Base-by-base conservation (phyloP, 305 asterid species). In the Fraxinus velutina region DNA sequence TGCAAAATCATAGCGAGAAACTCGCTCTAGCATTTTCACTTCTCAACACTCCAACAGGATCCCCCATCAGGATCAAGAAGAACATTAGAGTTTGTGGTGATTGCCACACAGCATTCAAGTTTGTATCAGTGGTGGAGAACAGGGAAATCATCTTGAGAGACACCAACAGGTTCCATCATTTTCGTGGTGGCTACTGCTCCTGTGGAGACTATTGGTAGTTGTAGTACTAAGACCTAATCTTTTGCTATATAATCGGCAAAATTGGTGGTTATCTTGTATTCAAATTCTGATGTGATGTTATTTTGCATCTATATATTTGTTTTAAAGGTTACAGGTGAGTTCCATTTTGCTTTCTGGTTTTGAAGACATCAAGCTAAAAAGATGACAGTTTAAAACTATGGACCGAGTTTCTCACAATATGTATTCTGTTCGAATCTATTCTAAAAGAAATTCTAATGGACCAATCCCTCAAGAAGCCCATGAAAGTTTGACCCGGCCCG, bases 21-120 rank as follows among this genome's bases (percentile, higher is more conserved):
- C 92, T 94, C 4, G 97, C 99, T 8, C 89, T 95, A 5, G 98
- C 97, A 5, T 95, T 94, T 85, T 93, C 96, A 2, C 90, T 95
- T 24, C 87, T 94, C n/a, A 91, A 87, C 34, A 84, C 89, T 9
- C 87, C 92, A 10, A 57, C 86, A 6, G 93, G 96, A 30, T 83
- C 89, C 75, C 85, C 96, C n/a, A 81, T 93, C 79, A 82, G 89
- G 68, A 95, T 93, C 33, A 93, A 91, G 95, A 95, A 95, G 86
- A 95, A 95, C 84, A 93, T 92, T 80, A 86, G 99, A 82, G 97
- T 95, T 21, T 95, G 97, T 70, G 93, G 97, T 4, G 99, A 95
- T 80, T 95, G 99, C 80, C 98, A 93, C 79, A 47, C 89, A 0
- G 93, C 92, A 6, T 95, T 92, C 50, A 93, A 90, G 85, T 92